Evolutionary conservation across 345 rosid species (phyloP).

Genomic region (Carallia brachiata): DNA sequence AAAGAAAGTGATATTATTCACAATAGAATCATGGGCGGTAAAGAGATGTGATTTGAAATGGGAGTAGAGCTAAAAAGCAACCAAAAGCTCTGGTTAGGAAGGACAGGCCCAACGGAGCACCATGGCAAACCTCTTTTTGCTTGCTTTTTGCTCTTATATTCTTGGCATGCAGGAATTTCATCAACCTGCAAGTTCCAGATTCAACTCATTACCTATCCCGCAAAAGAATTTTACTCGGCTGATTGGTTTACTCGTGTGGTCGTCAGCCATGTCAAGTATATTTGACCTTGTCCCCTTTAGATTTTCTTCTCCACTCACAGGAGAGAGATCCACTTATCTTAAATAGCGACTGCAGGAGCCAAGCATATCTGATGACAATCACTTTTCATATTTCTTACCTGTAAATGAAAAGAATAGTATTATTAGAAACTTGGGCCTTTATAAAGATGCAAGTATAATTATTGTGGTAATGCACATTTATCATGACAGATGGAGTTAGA

Average conservation of each 20-base stretch:
- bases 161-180: neutral
- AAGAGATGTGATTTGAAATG: neutral
- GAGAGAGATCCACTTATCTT: neutral
- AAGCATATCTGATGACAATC: constrained; percentile 9
- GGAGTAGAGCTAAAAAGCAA: neutral
- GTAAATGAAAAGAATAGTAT: constrained; percentile 23
- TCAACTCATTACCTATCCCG: neutral
- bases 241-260: neutral
- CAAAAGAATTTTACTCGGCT: neutral
- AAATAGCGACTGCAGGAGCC: neutral
- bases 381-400: constrained; percentile 57
- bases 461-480: neutral
- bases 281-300: constrained; percentile 1
- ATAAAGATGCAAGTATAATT: neutral
- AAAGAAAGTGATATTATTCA: neutral
- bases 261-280: neutral
- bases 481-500: neutral
- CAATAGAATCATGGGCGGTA: neutral
- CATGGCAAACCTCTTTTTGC: neutral
- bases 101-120: neutral
- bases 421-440: constrained; percentile 9
- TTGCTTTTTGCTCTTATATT: neutral
- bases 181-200: neutral
- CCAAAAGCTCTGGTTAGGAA: neutral
- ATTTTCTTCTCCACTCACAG: constrained; percentile 7